Conservation (phyloP, 495 filamentous ascomycete species). For the Trichoderma erinaceum region DNA sequence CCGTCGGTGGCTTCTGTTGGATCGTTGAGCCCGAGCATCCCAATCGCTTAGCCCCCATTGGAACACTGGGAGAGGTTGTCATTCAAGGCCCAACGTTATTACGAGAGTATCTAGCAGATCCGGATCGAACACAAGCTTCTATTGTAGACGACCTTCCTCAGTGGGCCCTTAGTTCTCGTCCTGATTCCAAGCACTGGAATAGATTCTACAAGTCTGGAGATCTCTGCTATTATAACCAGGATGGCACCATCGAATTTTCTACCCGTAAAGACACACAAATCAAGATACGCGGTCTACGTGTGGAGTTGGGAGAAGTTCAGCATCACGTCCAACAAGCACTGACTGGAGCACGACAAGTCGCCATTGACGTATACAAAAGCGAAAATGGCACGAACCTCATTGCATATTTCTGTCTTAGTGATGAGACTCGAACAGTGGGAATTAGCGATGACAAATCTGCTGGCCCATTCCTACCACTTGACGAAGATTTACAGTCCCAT, state of each 20-base stretch:
- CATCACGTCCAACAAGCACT: conserved; percentile 11
- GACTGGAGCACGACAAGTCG: conserved; percentile 4
- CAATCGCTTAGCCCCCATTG: conserved; percentile 48
- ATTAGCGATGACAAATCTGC: conserved; percentile 20
- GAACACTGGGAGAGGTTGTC: conserved; percentile 54
- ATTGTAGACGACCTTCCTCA: neutral
- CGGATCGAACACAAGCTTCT: conserved; percentile 16
- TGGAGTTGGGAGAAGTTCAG: conserved; percentile 15
- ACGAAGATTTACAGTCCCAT: neutral
- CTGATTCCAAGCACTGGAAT: conserved; percentile 21
- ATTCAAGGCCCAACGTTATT: conserved; percentile 54
- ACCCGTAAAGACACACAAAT: conserved; percentile 21
- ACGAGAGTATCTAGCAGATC: conserved; percentile 37
- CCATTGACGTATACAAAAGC: conserved; percentile 21
- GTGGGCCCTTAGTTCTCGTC: conserved; percentile 17
- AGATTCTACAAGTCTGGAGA: conserved; percentile 37
- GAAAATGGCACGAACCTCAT: conserved; percentile 29
- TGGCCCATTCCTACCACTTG: conserved; percentile 22
- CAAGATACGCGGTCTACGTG: conserved; percentile 8
- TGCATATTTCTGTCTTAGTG: conserved; percentile 29
- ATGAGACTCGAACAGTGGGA: conserved; percentile 22
- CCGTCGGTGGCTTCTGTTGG: conserved; percentile 44
- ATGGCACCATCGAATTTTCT: conserved; percentile 39
- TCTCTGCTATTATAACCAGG: conserved; percentile 37
- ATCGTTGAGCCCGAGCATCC: conserved; percentile 50